Conservation (phyloP, 2,329 filamentous ascomycete species). For the Colletotrichum gloeosporioides region DNA sequence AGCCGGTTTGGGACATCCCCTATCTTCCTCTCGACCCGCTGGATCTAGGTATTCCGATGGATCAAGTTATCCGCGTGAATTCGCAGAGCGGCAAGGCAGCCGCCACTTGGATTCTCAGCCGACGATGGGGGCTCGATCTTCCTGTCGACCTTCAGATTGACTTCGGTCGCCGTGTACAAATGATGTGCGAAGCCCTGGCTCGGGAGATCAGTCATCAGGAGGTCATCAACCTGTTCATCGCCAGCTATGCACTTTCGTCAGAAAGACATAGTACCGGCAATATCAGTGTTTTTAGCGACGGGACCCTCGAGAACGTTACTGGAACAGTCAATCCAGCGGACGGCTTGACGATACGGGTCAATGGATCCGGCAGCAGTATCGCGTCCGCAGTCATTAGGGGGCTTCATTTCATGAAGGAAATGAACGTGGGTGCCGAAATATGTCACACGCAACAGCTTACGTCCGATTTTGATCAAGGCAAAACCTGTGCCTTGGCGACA, state of each 20-base stretch:
- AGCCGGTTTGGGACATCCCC: not conserved
- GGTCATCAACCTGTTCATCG: not conserved
- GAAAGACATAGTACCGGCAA: not conserved
- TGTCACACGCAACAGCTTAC: not conserved
- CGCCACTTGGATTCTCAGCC: not conserved
- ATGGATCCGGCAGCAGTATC: not conserved
- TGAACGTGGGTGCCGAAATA: not conserved
- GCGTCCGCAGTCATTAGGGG: not conserved
- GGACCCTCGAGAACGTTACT: not conserved
- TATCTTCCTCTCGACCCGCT: conserved; percentile 5
- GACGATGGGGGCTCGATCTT: not conserved
- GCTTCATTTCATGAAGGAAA: conserved; percentile 1
- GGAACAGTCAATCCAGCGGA: not conserved
- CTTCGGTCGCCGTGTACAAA: not conserved
- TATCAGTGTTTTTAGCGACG: not conserved
- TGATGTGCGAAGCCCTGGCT: conserved; percentile 4
- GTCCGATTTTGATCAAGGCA: not conserved
- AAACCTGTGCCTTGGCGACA: not conserved
- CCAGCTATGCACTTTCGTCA: not conserved
- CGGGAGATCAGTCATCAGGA: conserved; percentile 5
- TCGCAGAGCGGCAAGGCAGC: not conserved
- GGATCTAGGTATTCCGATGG: not conserved
- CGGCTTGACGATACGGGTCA: not conserved
- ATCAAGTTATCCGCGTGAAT: not conserved
- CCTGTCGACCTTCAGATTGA: not conserved